Conservation (phyloP, 441 rosid genomes). For the Geranium incanum region DNA sequence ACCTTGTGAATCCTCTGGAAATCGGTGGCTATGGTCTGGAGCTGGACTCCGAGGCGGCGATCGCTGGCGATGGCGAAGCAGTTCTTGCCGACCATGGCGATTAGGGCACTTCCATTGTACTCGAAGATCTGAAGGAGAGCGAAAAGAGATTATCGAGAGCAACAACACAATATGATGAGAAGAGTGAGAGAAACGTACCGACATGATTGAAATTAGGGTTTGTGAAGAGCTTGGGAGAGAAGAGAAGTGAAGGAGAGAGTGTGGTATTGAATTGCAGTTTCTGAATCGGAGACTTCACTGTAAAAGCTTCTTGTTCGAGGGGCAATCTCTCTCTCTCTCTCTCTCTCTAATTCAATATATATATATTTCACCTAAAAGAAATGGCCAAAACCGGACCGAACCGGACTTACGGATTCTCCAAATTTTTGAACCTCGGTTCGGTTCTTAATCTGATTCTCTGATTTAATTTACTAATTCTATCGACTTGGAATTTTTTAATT, state of each 20-base stretch:
- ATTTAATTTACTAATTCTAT: no score
- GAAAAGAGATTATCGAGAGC: neutral
- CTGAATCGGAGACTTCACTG: neutral
- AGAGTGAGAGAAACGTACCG: constrained; percentile 23
- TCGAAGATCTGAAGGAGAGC: constrained; percentile 57
- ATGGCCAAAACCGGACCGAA: no score
- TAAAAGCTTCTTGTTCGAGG: neutral
- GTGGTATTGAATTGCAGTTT: neutral
- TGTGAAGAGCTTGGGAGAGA: neutral
- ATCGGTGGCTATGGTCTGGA: constrained; percentile 88
- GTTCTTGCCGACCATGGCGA: constrained; percentile 98
- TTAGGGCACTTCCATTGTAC: constrained; percentile 91
- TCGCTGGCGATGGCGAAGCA: constrained; percentile 96
- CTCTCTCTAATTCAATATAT: neutral
- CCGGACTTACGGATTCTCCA: no score
- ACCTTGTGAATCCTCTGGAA: constrained; percentile 71
- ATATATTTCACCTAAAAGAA: no score
- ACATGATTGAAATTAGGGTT: constrained; percentile 27
- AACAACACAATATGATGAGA: neutral
- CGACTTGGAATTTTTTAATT: no score
- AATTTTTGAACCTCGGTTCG: no score
- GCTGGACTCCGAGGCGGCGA: constrained; percentile 82
- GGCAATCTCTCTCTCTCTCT: neutral
- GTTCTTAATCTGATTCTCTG: no score
- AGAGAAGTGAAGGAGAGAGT: neutral